Base-by-base conservation (phyloP, 805 yeast genomes). In the Kockiozyma suomiensis region DNA sequence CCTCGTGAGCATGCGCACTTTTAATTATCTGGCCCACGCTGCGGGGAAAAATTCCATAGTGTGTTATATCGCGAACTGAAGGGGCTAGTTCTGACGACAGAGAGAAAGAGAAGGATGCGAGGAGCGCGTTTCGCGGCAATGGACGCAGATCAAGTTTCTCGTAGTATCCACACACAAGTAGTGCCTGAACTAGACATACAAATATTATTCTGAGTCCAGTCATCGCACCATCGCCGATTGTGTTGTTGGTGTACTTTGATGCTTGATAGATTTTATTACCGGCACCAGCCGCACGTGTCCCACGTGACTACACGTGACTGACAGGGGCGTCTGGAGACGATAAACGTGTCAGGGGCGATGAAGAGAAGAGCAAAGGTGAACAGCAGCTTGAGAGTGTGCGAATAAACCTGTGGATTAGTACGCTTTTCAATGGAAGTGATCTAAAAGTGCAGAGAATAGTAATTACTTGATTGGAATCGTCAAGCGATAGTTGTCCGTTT, bases 1-100 rank as follows among this genome's bases (percentile, higher is more conserved):
- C 76, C 68, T 89, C 92, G 56, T 88, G 79, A 0, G 96, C 81
- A 59, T 81, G 78, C 1, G 96, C 82, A 12, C 80, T 74, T 43
- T 82, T 83, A 13, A 94, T 70, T 1, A 93, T 79, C 30, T 96
- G 94, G 2, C 90, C 93, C 7, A 94, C 75, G 0, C 90, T 78
- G 61, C 88, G 82, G 0, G 99, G 97, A 68, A 94, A 92, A 17
- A 82, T 80, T 3, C 82, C 82, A 70, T 85, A 86, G 68, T 86
- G 89, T 12, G 56, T 19, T 13, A 43, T 40, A 30, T 30, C 30
- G 23, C 19, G 43, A 21, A 37, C 30, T 25, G 50, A 30, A 54
- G 61, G 50, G 69, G 70, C 59, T 2, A 72, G 74, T 33, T 82
- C 81, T 15, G 96, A 88, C 56, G 79, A 77, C 51, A 86, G 72